A percentile compares a stretch with the other conserved stretches of the same genome.
Evolutionary conservation across 2,329 filamentous ascomycete species (phyloP).

Genomic region (Dothistroma pini): DNA sequence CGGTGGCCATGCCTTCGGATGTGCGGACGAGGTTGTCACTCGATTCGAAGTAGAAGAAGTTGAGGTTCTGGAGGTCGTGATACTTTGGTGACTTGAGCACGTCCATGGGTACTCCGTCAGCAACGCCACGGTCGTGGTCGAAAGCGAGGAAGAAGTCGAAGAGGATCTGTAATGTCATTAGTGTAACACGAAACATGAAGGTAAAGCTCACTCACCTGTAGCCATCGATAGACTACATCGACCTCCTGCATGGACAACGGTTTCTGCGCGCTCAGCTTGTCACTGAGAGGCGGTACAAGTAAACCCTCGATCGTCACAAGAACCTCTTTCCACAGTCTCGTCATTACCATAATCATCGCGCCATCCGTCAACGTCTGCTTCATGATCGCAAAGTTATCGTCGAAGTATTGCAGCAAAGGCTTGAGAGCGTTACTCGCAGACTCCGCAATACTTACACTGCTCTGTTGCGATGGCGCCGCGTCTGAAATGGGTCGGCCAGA

Average conservation of each 20-base stretch:
- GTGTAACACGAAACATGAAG: background rate
- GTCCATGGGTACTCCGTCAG: conserved; percentile 82
- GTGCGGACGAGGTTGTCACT: conserved; percentile 89
- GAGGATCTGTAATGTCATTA: conserved; percentile 51
- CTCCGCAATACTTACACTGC: conserved; percentile 49
- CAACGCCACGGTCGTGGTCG: conserved; percentile 78
- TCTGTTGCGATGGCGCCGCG: conserved; percentile 14
- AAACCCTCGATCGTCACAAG: conserved; percentile 85
- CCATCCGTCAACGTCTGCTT: conserved; percentile 90
- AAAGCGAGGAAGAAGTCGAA: conserved; percentile 94
- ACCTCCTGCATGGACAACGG: conserved; percentile 82
- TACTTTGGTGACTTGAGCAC: conserved; percentile 97
- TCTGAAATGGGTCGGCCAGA: conserved; percentile 36
- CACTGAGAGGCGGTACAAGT: conserved; percentile 87
- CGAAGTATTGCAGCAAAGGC: conserved; percentile 88
- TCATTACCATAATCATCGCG: conserved; percentile 99
- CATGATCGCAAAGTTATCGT: conserved; percentile 99
- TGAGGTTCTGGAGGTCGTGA: conserved; percentile 91
- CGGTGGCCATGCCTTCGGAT: conserved; percentile 93
- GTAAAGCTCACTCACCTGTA: conserved; percentile 50
- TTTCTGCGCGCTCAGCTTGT: conserved; percentile 85
- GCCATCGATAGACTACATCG: conserved; percentile 93
- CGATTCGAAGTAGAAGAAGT: conserved; percentile 97
- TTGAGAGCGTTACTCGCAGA: conserved; percentile 79
- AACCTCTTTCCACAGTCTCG: conserved; percentile 95